Conservation (phyloP, 1,284 basidiomycete species). For the Malassezia arunalokei region DNA sequence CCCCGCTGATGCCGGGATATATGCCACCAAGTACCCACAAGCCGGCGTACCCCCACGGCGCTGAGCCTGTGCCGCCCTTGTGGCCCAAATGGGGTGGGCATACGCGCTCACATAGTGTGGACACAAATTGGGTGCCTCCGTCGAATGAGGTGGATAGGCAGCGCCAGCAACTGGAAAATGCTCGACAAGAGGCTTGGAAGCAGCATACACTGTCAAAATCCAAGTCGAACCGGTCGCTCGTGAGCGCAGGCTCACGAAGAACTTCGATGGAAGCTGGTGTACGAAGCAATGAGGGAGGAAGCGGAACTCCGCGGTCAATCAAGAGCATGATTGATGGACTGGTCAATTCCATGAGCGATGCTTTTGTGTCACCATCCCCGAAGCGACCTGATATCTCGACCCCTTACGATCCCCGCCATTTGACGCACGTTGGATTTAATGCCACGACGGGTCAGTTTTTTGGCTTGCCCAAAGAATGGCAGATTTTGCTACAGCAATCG, state of each 20-base stretch:
- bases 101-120: slow-evolving; percentile 1
- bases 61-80: too few species aligned
- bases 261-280: background rate
- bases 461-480: slow-evolving; percentile 96
- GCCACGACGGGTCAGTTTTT: slow-evolving; percentile 85
- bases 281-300: slow-evolving; percentile 3
- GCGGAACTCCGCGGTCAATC: slow-evolving; percentile 18
- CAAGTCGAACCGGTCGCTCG: background rate
- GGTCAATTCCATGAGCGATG: slow-evolving; percentile 45
- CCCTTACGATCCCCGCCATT: slow-evolving; percentile 95
- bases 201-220: background rate
- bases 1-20: too few species aligned
- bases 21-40: too few species aligned
- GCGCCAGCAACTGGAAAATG: background rate
- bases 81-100: background rate
- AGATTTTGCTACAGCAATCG: slow-evolving; percentile 86
- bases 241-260: background rate
- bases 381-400: slow-evolving; percentile 90
- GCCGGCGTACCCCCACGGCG: too few species aligned
- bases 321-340: slow-evolving; percentile 47
- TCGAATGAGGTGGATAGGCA: background rate
- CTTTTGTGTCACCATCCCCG: slow-evolving; percentile 57
- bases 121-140: background rate
- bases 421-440: slow-evolving; percentile 98
- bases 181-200: background rate